Evolutionary conservation across 2,329 filamentous ascomycete species (phyloP).

Genomic region (Pyricularia pennisetigena): DNA sequence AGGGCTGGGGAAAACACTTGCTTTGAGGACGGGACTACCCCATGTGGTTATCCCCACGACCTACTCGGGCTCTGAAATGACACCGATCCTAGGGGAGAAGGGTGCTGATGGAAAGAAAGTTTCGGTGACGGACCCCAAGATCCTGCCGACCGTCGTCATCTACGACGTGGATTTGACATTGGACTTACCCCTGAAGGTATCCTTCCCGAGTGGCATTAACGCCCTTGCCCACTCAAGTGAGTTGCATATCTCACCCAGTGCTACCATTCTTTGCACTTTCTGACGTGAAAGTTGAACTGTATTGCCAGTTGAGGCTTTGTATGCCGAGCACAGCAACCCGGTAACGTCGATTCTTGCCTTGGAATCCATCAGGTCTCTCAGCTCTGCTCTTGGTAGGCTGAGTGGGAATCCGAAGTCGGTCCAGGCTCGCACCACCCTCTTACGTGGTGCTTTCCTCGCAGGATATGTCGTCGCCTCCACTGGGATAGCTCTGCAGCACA

Average conservation of each 20-base stretch:
- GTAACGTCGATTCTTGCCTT: slow-evolving; percentile 47
- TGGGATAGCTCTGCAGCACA: slow-evolving; percentile 57
- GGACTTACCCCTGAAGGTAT: slow-evolving; percentile 42
- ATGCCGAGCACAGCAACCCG: slow-evolving; percentile 51
- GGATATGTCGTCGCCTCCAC: slow-evolving; percentile 49
- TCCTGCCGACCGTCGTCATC: slow-evolving; percentile 50
- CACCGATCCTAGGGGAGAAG: slow-evolving; percentile 54
- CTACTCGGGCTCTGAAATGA: slow-evolving; percentile 55
- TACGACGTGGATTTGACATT: slow-evolving; percentile 56
- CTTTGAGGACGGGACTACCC: slow-evolving; percentile 7
- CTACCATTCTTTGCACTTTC: neutral
- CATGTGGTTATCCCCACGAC: slow-evolving; percentile 40
- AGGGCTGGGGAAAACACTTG: slow-evolving; percentile 49
- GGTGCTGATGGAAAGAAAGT: slow-evolving; percentile 42
- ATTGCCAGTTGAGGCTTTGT: slow-evolving; percentile 46
- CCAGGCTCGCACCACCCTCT: slow-evolving; percentile 25
- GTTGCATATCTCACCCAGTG: neutral
- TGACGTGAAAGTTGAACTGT: neutral
- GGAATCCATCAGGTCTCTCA: slow-evolving; percentile 45
- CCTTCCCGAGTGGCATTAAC: slow-evolving; percentile 51
- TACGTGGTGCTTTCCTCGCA: slow-evolving; percentile 57
- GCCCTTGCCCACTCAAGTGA: slow-evolving; percentile 49
- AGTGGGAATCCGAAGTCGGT: slow-evolving; percentile 15
- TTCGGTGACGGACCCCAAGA: slow-evolving; percentile 46
- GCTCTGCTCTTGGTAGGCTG: slow-evolving; percentile 41